These are phyloP conservation scores for Excoecaria cochinchinensis DNA, from an alignment of 345 rosid species.

Conservation along the genomic window DNA sequence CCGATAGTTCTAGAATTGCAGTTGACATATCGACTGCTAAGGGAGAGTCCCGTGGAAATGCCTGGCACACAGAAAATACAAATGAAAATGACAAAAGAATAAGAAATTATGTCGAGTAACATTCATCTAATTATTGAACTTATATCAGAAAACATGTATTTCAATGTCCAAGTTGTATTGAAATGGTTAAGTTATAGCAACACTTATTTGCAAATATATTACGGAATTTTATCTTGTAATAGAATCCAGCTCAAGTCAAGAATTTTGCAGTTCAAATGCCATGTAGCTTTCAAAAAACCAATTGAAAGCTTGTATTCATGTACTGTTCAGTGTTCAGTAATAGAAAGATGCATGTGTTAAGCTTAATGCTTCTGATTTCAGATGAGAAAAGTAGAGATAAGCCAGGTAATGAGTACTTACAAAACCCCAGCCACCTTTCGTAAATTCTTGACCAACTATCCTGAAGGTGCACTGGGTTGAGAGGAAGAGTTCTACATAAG, in stretches of 20 bases:
- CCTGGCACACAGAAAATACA: slow-evolving; percentile 37
- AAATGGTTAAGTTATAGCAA: background rate
- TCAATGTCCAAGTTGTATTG: too few species aligned
- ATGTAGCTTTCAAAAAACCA: background rate
- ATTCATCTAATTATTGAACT: background rate
- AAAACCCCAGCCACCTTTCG: slow-evolving; percentile 94
- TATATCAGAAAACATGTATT: background rate
- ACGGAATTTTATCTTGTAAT: background rate
- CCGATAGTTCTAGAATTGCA: slow-evolving; percentile 75
- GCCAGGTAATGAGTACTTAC: slow-evolving; percentile 47
- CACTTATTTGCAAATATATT: background rate
- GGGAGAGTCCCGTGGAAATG: slow-evolving; percentile 90
- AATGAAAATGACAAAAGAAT: slow-evolving; percentile 3
- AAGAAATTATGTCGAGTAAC: background rate
- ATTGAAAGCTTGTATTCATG: background rate
- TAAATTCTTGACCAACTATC: slow-evolving; percentile 76
- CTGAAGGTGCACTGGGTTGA: slow-evolving; percentile 71
- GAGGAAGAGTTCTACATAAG: slow-evolving; percentile 76
- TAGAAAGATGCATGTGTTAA: background rate
- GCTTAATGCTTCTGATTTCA: slow-evolving; percentile 1
- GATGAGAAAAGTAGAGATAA: background rate
- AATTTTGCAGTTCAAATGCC: background rate
- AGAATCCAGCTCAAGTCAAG: background rate
- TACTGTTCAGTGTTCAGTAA: background rate
- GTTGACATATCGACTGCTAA: slow-evolving; percentile 80